Percentiles rank a stretch among this genome's conserved stretches.
Evolutionary conservation across 331 rosid genomes (phyloP).

Genomic region (Ulmus americana): DNA sequence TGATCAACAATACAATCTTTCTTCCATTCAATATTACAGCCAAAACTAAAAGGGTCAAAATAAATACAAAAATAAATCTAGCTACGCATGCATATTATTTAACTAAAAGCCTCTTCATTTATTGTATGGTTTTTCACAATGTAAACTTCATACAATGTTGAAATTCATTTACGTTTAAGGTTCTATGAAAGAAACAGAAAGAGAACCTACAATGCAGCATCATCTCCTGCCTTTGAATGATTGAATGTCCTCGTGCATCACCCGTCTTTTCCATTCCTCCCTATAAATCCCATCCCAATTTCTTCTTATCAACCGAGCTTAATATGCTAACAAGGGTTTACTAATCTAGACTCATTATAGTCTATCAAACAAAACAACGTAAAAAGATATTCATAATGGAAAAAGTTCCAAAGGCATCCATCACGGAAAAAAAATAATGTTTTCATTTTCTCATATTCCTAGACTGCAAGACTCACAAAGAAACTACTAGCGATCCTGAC

Average conservation of each 20-base stretch:
- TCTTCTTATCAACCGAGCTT: conserved; percentile 50
- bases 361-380: conserved; percentile 24
- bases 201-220: conserved; percentile 57
- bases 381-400: conserved; percentile 1
- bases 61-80: background rate
- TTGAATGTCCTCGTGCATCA: conserved; percentile 51
- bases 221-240: conserved; percentile 54
- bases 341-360: conserved; percentile 26
- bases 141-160: conserved; percentile 12
- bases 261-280: conserved; percentile 83
- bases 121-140: conserved; percentile 19
- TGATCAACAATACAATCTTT: background rate
- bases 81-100: too few relatives aligned
- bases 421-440: background rate
- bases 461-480: conserved; percentile 95
- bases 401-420: background rate
- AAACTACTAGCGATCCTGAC: conserved; percentile 97
- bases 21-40: background rate
- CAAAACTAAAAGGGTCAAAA: background rate
- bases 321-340: conserved; percentile 36
- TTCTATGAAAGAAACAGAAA: conserved; percentile 32
- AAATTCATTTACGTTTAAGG: conserved; percentile 22
- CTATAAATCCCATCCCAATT: conserved; percentile 76
- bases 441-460: conserved; percentile 39
- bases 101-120: background rate